Percentiles rank a stretch among this genome's conserved stretches.
phyloP scores from a whole-genome alignment of 495 filamentous ascomycete species.

The Penicillium flavigenum region DNA sequence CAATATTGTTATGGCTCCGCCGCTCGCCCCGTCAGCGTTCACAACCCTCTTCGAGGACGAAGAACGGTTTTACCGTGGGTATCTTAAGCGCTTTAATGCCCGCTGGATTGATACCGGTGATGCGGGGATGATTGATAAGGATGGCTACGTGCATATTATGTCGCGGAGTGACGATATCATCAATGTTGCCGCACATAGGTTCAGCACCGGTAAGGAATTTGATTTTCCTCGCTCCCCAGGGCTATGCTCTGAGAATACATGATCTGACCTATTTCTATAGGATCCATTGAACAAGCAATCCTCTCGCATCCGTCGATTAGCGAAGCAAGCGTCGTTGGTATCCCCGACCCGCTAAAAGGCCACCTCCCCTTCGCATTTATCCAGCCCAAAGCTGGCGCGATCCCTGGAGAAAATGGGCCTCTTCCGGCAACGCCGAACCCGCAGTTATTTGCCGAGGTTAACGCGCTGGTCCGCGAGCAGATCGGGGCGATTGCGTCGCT shows the following conservation, averaged over 20 bases:
- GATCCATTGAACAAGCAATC: slow-evolving; percentile 86
- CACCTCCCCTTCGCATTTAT: slow-evolving; percentile 90
- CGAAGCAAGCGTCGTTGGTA: slow-evolving; percentile 80
- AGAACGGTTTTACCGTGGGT: slow-evolving; percentile 77
- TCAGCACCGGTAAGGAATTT: slow-evolving; percentile 68
- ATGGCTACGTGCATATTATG: slow-evolving; percentile 87
- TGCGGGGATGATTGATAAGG: slow-evolving; percentile 77
- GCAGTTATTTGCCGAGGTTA: slow-evolving; percentile 59
- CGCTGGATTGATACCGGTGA: slow-evolving; percentile 89
- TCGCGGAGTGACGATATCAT: slow-evolving; percentile 87
- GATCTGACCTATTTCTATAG: slow-evolving; percentile 36
- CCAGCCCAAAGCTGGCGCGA: slow-evolving; percentile 50
- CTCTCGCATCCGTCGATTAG: slow-evolving; percentile 72
- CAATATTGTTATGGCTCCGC: slow-evolving; percentile 82
- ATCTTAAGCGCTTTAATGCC: slow-evolving; percentile 75
- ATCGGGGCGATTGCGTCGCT: slow-evolving; percentile 85
- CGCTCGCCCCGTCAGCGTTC: slow-evolving; percentile 82
- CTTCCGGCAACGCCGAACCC: slow-evolving; percentile 43
- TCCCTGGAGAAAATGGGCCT: slow-evolving; percentile 20
- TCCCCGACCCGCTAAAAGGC: slow-evolving; percentile 83
- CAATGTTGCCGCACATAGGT: slow-evolving; percentile 90
- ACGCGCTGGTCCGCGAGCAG: slow-evolving; percentile 69
- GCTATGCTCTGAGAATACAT: background rate
- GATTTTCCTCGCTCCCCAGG: background rate
- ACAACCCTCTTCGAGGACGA: slow-evolving; percentile 81